Evolutionary conservation across 2,329 filamentous ascomycete genomes (phyloP).

Genomic region (Fusarium bactridioides): DNA sequence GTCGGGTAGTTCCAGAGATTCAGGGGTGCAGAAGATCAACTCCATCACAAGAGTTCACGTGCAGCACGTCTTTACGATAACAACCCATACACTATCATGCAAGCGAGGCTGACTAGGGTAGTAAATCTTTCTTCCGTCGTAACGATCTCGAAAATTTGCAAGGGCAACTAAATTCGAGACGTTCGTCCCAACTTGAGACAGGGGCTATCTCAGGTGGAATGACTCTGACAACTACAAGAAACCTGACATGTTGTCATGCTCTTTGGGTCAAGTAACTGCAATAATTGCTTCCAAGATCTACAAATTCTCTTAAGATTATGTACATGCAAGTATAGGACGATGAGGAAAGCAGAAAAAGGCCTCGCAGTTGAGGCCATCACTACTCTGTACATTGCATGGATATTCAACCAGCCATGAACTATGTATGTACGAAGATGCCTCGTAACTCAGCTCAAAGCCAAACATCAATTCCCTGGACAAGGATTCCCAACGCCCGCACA

Average conservation of each 20-base stretch:
- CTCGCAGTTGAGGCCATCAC: slow-evolving; percentile 14
- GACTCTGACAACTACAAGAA: not conserved
- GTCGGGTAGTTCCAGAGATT: not conserved
- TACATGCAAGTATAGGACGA: not conserved
- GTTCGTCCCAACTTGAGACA: slow-evolving; percentile 32
- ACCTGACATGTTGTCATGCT: not conserved
- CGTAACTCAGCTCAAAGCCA: not conserved
- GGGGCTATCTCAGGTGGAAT: slow-evolving; percentile 25
- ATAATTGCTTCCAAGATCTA: not conserved
- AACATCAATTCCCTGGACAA: not conserved
- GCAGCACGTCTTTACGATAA: not conserved
- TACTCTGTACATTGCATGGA: not conserved
- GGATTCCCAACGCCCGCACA: slow-evolving; percentile 5
- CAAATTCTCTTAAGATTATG: slow-evolving; percentile 25
- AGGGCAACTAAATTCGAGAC: slow-evolving; percentile 23
- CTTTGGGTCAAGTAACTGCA: not conserved
- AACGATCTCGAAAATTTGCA: slow-evolving; percentile 7
- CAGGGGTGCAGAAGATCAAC: not conserved
- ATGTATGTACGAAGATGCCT: not conserved
- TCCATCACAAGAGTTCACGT: not conserved
- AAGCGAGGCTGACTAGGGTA: not conserved
- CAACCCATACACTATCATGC: not conserved
- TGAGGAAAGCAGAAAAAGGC: slow-evolving; percentile 4
- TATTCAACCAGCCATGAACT: not conserved
- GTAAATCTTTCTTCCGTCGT: not conserved